Evolutionary conservation across 176 grass and related monocot genomes (phyloP).

Genomic region (Aegilops longissima): DNA sequence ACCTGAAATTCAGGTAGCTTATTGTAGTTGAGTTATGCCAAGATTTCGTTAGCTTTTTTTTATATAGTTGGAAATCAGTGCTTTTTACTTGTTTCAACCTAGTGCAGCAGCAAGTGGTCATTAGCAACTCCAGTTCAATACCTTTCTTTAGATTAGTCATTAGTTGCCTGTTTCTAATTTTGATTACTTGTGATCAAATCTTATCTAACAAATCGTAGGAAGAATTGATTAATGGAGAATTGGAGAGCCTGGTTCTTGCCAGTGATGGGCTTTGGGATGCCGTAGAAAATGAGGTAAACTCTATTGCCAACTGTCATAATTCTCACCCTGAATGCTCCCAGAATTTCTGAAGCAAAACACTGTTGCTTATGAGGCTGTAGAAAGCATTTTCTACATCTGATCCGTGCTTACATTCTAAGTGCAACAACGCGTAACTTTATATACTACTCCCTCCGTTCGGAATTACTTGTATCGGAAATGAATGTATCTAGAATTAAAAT

Average conservation of each 20-base stretch:
- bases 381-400: background rate
- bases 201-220: slow-evolving; percentile 51
- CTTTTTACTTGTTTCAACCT: background rate
- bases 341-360: slow-evolving; percentile 5
- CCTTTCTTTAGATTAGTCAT: background rate
- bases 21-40: slow-evolving; percentile 27
- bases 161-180: background rate
- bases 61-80: background rate
- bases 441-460: background rate
- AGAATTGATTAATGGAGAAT: slow-evolving; percentile 55
- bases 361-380: background rate
- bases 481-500: too few relatives aligned
- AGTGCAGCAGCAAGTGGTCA: background rate
- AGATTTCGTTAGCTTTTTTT: background rate
- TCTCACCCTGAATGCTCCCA: background rate
- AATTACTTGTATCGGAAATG: too few relatives aligned
- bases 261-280: slow-evolving; percentile 96
- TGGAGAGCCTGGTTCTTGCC: slow-evolving; percentile 91
- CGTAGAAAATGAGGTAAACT: slow-evolving; percentile 83
- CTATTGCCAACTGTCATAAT: background rate
- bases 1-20: slow-evolving; percentile 84
- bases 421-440: background rate
- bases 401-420: background rate
- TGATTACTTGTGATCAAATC: background rate
- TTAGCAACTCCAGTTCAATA: background rate